A percentile compares a stretch with the other conserved stretches of the same genome.
These are phyloP conservation scores for Cutaneotrichosporon spelunceum DNA, from an alignment of 1,284 basidiomycete species.

Conservation along the genomic window DNA sequence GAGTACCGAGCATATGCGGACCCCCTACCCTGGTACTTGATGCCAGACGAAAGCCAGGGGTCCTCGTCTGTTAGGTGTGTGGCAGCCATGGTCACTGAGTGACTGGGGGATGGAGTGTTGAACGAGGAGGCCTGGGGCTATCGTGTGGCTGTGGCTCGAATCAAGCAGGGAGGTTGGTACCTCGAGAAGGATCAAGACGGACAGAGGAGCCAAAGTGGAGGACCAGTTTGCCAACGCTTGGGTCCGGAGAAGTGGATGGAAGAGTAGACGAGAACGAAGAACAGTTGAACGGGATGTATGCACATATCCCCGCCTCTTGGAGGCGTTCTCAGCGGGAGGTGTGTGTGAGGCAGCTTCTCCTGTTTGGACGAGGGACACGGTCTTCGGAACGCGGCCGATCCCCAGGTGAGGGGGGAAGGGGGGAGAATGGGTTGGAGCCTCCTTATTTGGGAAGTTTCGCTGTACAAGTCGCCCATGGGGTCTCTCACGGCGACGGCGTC, in stretches of 20 bases:
- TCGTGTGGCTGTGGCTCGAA: neutral
- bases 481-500: too few relatives aligned
- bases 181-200: neutral
- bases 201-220: neutral
- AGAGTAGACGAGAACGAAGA: neutral
- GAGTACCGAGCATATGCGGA: constrained; percentile 7
- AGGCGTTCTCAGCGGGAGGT: too few relatives aligned
- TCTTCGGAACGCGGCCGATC: too few relatives aligned
- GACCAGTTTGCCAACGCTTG: neutral
- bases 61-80: neutral
- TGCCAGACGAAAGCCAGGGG: neutral
- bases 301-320: neutral
- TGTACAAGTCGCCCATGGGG: too few relatives aligned
- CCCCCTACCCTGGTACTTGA: neutral
- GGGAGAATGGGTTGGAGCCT: too few relatives aligned
- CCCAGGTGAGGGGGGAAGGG: too few relatives aligned
- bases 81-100: neutral
- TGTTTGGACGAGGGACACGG: too few relatives aligned
- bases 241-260: neutral
- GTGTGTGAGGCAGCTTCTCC: neutral
- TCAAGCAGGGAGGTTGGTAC: neutral
- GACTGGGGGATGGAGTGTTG: neutral
- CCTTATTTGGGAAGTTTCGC: too few relatives aligned
- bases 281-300: neutral
- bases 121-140: neutral